Base-by-base conservation (phyloP, 768 basidiomycete genomes). In the Leccinum variicolor region DNA sequence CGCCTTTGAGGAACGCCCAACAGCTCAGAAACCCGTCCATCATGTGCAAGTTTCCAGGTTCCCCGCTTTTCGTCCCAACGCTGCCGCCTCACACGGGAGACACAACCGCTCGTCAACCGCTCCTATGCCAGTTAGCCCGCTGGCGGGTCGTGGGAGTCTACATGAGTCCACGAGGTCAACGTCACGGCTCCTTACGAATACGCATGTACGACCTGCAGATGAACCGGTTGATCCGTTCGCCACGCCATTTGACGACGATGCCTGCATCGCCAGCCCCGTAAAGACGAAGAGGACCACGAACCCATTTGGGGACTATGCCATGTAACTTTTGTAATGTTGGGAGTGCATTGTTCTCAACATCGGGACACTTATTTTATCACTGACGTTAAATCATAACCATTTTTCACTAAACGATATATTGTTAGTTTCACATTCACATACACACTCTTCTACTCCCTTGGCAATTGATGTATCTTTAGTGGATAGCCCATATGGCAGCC, bases 171-270 rank as follows among this genome's bases (percentile, higher is more conserved):
- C 68, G 39, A 60, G 64, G 31, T 79, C 81, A 13, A 73, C 79
- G 36, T 79, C 79, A 51, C 73, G 78, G 43, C 72, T 79, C 56
- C 70, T 79, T 60, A 79, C 80, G 53, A 66, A 75, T 25, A 75
- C 73, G 23, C 70, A 79, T 63, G 74, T 76, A 19, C 74, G 76
- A 58, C 69, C 76, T 61, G 73, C 79, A 51, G 56, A 58, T 51
- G 64, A 58, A 14, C 29, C 59, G 48, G 59, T 66, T 48, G 69
- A 83, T 66, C 89, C 89, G 53, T 91, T 91, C 66, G 80, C 82
- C 56, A 90, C 89, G 52, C 89, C 90, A 8, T 91, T 91, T 70
- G 90, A 91, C 69, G 89, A 90, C 66, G 87, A 89, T 67, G 77
- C 81, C 56, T 64, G 64, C 33, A 69, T 76, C 34, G 66, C 62